Conservation (phyloP, 768 basidiomycete genomes). For the Mycena epipterygia region DNA sequence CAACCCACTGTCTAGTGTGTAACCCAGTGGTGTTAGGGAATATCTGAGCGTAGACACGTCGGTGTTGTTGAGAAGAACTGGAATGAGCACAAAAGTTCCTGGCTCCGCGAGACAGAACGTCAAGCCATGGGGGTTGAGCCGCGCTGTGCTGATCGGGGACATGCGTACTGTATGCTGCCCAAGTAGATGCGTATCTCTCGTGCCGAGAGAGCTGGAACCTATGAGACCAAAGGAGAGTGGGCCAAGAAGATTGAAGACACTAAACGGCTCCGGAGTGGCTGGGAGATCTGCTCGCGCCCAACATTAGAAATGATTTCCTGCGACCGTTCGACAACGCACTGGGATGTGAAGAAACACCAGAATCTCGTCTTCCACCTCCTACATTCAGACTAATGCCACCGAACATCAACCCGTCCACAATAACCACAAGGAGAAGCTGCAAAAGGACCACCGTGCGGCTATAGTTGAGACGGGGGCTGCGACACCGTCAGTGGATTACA, state of each 20-base stretch:
- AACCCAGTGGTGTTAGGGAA: constrained; percentile 75
- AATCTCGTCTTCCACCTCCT: constrained; percentile 38
- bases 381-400: constrained; percentile 76
- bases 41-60: constrained; percentile 79
- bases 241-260: constrained; percentile 63
- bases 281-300: constrained; percentile 44
- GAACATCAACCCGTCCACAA: constrained; percentile 79
- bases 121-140: constrained; percentile 81
- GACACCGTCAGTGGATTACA: too few relatives aligned
- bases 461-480: constrained; percentile 80
- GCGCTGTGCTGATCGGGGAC: constrained; percentile 94
- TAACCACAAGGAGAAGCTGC: constrained; percentile 72
- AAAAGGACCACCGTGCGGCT: constrained; percentile 72
- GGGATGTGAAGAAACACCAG: constrained; percentile 33
- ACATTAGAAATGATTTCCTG: constrained; percentile 43
- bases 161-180: constrained; percentile 94
- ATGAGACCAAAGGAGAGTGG: constrained; percentile 67
- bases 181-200: constrained; percentile 72
- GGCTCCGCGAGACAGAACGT: constrained; percentile 80
- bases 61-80: constrained; percentile 93
- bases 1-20: constrained; percentile 53
- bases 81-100: constrained; percentile 73
- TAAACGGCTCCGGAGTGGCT: constrained; percentile 59
- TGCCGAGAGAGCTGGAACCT: constrained; percentile 50
- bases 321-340: constrained; percentile 43